phyloP scores from a whole-genome alignment of 805 yeast genomes.

The Saccharomycopsis javanensis region DNA sequence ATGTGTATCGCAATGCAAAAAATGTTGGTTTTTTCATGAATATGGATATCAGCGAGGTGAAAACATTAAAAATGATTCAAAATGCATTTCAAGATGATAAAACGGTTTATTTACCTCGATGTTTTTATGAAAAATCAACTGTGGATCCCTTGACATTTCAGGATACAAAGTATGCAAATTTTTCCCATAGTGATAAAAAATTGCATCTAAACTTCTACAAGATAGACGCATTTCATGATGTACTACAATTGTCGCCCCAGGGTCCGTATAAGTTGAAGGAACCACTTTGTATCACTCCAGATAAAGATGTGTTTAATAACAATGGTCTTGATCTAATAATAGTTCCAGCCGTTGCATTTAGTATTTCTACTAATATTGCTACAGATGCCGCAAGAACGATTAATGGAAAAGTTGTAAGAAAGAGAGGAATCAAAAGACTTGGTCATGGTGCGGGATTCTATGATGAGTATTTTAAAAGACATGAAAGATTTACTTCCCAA shows the following conservation, averaged over 20 bases:
- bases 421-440: slow-evolving; percentile 38
- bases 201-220: slow-evolving; percentile 44
- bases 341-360: slow-evolving; percentile 82
- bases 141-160: slow-evolving; percentile 18
- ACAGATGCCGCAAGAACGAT: slow-evolving; percentile 18
- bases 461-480: slow-evolving; percentile 60
- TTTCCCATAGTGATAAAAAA: slow-evolving; percentile 9
- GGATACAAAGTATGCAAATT: slow-evolving; percentile 4
- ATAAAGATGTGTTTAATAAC: slow-evolving; percentile 14
- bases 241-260: slow-evolving; percentile 43
- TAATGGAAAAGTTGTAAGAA: slow-evolving; percentile 14
- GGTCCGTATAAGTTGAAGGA: slow-evolving; percentile 64
- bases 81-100: slow-evolving; percentile 42
- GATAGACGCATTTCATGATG: slow-evolving; percentile 34
- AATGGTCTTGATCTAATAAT: slow-evolving; percentile 58
- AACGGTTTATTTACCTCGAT: slow-evolving; percentile 49
- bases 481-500: slow-evolving; percentile 22
- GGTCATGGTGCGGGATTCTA: slow-evolving; percentile 96
- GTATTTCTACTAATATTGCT: slow-evolving; percentile 22
- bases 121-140: slow-evolving; percentile 28
- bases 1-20: slow-evolving; percentile 34
- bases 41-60: slow-evolving; percentile 64
- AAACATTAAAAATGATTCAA: slow-evolving; percentile 46
- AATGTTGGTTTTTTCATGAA: slow-evolving; percentile 63
- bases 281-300: slow-evolving; percentile 37